Conservation (phyloP, 345 rosid species). For the Microcos paniculata region DNA sequence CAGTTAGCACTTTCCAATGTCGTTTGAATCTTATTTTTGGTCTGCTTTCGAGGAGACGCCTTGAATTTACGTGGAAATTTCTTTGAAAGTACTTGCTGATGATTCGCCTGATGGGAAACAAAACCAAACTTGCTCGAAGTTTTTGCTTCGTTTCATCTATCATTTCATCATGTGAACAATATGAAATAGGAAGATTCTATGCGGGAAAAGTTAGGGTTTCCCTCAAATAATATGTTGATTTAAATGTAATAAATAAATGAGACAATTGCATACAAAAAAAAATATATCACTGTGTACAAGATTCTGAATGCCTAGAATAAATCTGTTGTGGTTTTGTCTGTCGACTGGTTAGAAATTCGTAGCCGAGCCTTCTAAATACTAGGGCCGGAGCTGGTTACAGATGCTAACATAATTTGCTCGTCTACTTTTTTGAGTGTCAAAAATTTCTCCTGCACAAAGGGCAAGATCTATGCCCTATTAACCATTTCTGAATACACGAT, state of each 20-base stretch:
- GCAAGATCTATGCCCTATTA: constrained; percentile 29
- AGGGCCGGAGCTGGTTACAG: neutral
- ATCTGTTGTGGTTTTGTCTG: neutral
- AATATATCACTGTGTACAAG: neutral
- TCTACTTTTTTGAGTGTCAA: neutral
- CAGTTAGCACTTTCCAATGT: neutral
- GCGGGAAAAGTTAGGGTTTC: neutral
- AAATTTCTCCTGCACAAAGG: constrained; percentile 36
- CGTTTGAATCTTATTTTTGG: neutral
- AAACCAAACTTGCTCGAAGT: neutral
- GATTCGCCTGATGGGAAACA: neutral
- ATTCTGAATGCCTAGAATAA: neutral
- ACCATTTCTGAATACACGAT: constrained; percentile 30
- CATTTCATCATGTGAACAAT: neutral
- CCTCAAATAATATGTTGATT: neutral
- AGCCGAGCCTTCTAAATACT: neutral
- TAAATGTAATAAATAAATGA: neutral
- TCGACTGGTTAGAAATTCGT: neutral
- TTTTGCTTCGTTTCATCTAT: neutral
- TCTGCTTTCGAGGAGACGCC: neutral
- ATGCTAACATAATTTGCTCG: neutral
- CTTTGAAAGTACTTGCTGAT: neutral
- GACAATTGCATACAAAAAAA: neutral
- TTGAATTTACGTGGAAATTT: neutral
- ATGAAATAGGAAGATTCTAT: neutral